phyloP scores from a whole-genome alignment of 2,329 filamentous ascomycete species.

The Trichoderma harzianum region DNA sequence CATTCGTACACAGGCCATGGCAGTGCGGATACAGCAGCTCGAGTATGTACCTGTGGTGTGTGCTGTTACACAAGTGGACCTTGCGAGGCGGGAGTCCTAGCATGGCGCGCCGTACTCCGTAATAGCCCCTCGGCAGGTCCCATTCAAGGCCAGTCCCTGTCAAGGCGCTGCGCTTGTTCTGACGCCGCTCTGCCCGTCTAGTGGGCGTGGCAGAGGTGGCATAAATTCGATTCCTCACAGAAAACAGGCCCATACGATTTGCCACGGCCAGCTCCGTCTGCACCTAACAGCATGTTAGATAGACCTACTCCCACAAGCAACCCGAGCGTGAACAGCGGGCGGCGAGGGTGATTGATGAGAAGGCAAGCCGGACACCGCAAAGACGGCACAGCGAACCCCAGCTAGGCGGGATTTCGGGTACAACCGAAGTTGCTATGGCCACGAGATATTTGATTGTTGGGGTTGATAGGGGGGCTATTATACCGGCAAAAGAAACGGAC shows the following conservation, averaged over 20 bases:
- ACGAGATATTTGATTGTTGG: background rate
- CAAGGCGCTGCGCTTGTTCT: slow-evolving; percentile 10
- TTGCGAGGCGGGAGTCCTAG: slow-evolving; percentile 23
- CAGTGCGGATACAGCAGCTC: background rate
- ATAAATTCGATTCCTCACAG: background rate
- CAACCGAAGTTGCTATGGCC: background rate
- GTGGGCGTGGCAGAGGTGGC: background rate
- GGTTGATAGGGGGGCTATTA: background rate
- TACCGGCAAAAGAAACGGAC: background rate
- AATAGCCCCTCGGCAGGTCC: slow-evolving; percentile 24
- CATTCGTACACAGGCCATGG: background rate
- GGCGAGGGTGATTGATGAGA: background rate
- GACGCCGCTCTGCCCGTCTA: slow-evolving; percentile 5
- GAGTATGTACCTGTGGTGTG: background rate
- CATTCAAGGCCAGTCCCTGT: slow-evolving; percentile 9
- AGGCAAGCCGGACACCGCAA: background rate
- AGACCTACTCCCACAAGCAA: background rate
- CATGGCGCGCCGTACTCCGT: slow-evolving; percentile 19
- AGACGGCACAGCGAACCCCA: slow-evolving; percentile 7
- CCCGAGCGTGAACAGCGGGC: background rate
- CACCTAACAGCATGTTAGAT: background rate
- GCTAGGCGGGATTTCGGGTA: slow-evolving; percentile 8
- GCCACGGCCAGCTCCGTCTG: background rate
- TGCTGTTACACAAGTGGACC: slow-evolving; percentile 21
- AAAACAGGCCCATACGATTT: background rate